Evolutionary conservation across 192 early-diverging fungal genomes (phyloP).

Genomic region (Spizellomyces punctatus): DNA sequence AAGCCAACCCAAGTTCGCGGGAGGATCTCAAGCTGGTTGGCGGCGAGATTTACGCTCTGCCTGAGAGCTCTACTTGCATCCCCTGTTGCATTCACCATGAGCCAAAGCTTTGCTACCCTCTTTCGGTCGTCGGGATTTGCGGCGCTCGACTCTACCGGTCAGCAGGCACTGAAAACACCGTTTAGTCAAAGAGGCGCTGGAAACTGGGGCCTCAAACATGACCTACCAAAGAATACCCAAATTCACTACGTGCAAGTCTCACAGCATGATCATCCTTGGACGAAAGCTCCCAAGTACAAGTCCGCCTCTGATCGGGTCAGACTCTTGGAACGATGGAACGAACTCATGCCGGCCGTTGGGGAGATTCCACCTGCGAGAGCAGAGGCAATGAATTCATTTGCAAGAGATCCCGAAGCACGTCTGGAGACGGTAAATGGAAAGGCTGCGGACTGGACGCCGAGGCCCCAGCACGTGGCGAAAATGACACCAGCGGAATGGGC

Average conservation of each 20-base stretch:
- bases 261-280: conserved; percentile 16
- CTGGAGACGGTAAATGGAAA: not conserved
- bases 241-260: not conserved
- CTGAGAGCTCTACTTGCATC: no score
- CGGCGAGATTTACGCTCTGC: no score
- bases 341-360: conserved; percentile 9
- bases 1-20: no score
- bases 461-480: conserved; percentile 1
- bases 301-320: conserved; percentile 3
- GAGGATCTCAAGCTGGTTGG: no score
- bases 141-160: not conserved
- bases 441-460: not conserved
- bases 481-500: conserved; percentile 12
- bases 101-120: not conserved
- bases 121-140: conserved; percentile 15
- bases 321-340: conserved; percentile 9
- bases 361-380: conserved; percentile 6
- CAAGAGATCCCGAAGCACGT: not conserved
- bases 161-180: conserved; percentile 13
- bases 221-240: conserved; percentile 5
- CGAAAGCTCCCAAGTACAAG: conserved; percentile 6
- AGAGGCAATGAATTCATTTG: conserved; percentile 11
- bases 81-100: no score
- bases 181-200: not conserved
- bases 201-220: conserved; percentile 25